A percentile compares a stretch with the other conserved stretches of the same genome.
These are phyloP conservation scores for Globisporangium splendens DNA, from an alignment of 352 stramenopile genomes.

Conservation along the genomic window DNA sequence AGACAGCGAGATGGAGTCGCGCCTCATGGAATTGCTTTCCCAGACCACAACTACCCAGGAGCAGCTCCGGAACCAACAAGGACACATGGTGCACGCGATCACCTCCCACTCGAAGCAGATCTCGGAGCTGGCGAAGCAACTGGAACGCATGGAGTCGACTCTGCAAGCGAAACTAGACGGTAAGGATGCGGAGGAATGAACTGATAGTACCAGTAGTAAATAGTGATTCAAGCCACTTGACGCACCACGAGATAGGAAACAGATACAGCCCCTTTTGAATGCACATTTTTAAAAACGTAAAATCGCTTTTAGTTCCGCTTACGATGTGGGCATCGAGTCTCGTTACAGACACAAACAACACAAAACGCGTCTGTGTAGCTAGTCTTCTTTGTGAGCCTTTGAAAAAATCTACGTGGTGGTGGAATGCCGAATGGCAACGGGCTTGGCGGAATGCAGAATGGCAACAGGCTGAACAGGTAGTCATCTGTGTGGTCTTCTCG, in stretches of 20 bases:
- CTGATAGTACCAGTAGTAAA: neutral
- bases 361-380: too few relatives aligned
- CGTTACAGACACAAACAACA: too few relatives aligned
- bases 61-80: constrained; percentile 53
- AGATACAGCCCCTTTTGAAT: too few relatives aligned
- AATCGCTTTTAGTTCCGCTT: too few relatives aligned
- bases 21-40: constrained; percentile 43
- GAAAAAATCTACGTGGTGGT: too few relatives aligned
- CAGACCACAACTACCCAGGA: constrained; percentile 56
- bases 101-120: constrained; percentile 55
- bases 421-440: too few relatives aligned
- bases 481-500: too few relatives aligned
- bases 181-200: neutral
- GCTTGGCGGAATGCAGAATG: too few relatives aligned
- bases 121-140: constrained; percentile 44
- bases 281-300: too few relatives aligned
- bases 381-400: too few relatives aligned
- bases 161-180: constrained; percentile 33
- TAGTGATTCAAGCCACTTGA: neutral
- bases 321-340: too few relatives aligned
- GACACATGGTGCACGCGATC: constrained; percentile 49
- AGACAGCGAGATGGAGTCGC: constrained; percentile 45
- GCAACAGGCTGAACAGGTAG: too few relatives aligned
- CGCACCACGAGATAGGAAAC: neutral
- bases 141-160: constrained; percentile 55